phyloP scores from a whole-genome alignment of 139 green algal genomes.

The Coelastrella sp. region DNA sequence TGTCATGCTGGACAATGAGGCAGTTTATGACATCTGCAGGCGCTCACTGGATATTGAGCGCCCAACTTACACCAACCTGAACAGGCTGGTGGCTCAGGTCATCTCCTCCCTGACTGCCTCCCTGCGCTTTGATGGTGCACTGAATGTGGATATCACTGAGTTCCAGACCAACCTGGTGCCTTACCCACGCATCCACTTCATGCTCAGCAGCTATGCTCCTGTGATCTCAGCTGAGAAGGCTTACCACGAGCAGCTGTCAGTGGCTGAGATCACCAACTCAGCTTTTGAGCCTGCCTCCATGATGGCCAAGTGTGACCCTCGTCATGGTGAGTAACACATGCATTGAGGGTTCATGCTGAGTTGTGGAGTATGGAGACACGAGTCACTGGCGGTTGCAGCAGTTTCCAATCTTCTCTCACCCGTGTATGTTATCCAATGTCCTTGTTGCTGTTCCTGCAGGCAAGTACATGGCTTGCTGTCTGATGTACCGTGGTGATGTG shows the following conservation, averaged over 20 bases:
- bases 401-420: not conserved
- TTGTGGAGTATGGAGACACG: too few relatives aligned
- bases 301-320: slow-evolving; percentile 99
- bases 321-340: slow-evolving; percentile 89
- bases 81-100: slow-evolving; percentile 78
- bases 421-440: not conserved
- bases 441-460: slow-evolving; percentile 28
- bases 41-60: slow-evolving; percentile 96
- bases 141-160: slow-evolving; percentile 98
- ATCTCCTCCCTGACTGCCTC: slow-evolving; percentile 97
- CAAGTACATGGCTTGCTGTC: slow-evolving; percentile 99
- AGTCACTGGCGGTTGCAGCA: too few relatives aligned
- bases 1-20: slow-evolving; percentile 98
- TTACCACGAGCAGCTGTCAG: slow-evolving; percentile 98
- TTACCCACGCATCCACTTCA: slow-evolving; percentile 99
- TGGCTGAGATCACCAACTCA: slow-evolving; percentile 98
- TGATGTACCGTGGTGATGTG: slow-evolving; percentile 99
- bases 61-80: slow-evolving; percentile 98
- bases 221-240: slow-evolving; percentile 99
- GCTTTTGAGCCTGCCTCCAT: slow-evolving; percentile 95
- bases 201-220: slow-evolving; percentile 97
- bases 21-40: slow-evolving; percentile 98
- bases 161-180: slow-evolving; percentile 99
- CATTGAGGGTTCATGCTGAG: too few relatives aligned
- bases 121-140: slow-evolving; percentile 94